A percentile compares a stretch with the other conserved stretches of the same genome.
These are phyloP conservation scores for Cladosporium sp. DNA, from an alignment of 2,329 filamentous ascomycete species.

Conservation along the genomic window DNA sequence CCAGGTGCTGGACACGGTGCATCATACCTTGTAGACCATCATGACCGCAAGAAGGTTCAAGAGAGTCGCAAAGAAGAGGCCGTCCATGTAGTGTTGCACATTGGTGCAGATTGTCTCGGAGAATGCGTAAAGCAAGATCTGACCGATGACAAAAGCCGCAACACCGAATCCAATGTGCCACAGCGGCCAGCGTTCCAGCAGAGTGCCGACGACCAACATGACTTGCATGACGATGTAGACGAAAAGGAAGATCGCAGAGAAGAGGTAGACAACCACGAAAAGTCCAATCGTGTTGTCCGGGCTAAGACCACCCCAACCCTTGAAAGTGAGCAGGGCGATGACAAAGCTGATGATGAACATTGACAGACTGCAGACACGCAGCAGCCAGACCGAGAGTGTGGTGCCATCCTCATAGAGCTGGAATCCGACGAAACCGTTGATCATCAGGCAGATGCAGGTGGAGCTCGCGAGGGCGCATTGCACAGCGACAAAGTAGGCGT, in stretches of 20 bases:
- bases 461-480: constrained; percentile 84
- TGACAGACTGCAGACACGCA: constrained; percentile 70
- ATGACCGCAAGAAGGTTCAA: constrained; percentile 94
- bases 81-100: constrained; percentile 89
- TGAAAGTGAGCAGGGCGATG: constrained; percentile 88
- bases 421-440: constrained; percentile 98
- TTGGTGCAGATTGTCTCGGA: constrained; percentile 78
- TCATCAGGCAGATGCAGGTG: constrained; percentile 80
- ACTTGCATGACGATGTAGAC: constrained; percentile 87
- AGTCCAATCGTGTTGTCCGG: constrained; percentile 84
- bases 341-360: constrained; percentile 87
- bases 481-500: constrained; percentile 85
- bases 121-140: constrained; percentile 89
- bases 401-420: constrained; percentile 98
- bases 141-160: constrained; percentile 86
- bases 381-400: constrained; percentile 85
- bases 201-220: constrained; percentile 79
- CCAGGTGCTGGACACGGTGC: constrained; percentile 40
- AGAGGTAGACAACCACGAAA: constrained; percentile 86
- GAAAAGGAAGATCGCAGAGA: constrained; percentile 82
- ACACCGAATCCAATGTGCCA: constrained; percentile 87
- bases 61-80: constrained; percentile 87
- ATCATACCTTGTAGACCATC: constrained; percentile 91
- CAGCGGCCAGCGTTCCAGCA: constrained; percentile 93
- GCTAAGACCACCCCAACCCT: constrained; percentile 78